Evolutionary conservation across 148 eudicot genomes (phyloP), one percentile per base, ranked within the genome.

Genomic region (Amaranthus hypochondriacus): DNA sequence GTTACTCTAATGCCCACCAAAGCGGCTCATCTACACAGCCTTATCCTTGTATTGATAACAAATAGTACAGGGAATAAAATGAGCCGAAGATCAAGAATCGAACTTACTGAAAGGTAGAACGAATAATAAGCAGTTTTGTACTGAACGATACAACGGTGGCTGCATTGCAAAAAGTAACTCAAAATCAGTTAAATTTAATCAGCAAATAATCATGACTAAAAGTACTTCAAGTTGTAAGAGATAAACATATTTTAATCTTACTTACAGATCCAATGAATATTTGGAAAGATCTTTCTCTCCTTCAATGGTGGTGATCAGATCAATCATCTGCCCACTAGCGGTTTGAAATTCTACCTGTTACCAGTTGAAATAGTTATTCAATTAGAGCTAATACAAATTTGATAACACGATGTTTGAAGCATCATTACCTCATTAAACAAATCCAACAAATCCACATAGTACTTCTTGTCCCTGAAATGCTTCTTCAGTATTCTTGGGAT

Each of bases 291-390:
- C 97, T 81, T 92, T 90, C 73, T 92, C 92, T 85, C 97, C 99
- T 76, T 85, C 92, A 77, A 90, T 79, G 49, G 96, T 90, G 53
- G 96, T 92, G 70, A 92, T 90, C 78, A 90, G 78, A 89, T 96
- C 99, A 76, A 96, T 96, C 99, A 96, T 90, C 80, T 96, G 97
- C 74, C 99, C 99, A 54, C 86, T 87, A 69, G 92, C 86, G 78
- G 99, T 96, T 79, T 92, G 99, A 75, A 89, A 92, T 78, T 96
- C 99, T 48, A 92, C 94, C 99, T 95, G 77, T 39, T 28, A 14
- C 39, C 52, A 9, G 64, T 55, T 67, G 68, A 9, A 65, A 15
- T 39, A 3, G 14, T 28, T 5, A 11, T 44, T 28, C 39, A 28
- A 62, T 62, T 43, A 79, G 48, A 62, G 18, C 54, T 4, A 4